Conservation (phyloP, 2,329 filamentous ascomycete genomes). For the Verticillium nubilum region DNA sequence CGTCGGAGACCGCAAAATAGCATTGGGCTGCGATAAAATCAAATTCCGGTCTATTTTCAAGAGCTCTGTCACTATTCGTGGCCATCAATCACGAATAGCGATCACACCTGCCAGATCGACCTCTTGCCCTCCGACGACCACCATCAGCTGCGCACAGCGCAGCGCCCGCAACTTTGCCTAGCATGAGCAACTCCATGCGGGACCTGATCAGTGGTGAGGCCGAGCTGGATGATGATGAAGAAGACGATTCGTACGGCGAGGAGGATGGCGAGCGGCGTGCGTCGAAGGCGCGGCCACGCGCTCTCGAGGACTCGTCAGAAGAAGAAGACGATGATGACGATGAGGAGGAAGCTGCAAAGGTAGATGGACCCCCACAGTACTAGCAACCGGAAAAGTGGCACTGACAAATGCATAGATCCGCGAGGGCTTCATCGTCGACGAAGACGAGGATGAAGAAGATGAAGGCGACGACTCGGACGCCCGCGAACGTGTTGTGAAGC, state of each 20-base stretch:
- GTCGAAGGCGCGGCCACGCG: conserved; percentile 22
- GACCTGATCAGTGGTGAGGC: conserved; percentile 82
- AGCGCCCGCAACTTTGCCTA: conserved; percentile 16
- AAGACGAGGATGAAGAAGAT: conserved; percentile 75
- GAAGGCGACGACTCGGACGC: conserved; percentile 55
- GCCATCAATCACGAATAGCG: neutral
- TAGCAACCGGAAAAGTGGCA: neutral
- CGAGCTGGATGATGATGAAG: conserved; percentile 78
- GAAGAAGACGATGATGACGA: conserved; percentile 92
- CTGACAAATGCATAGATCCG: conserved; percentile 54
- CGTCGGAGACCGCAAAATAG: neutral
- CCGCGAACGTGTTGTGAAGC: conserved; percentile 55
- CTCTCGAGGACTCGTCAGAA: conserved; percentile 81
- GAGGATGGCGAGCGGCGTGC: conserved; percentile 58
- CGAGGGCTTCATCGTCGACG: conserved; percentile 94
- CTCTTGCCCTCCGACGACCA: neutral
- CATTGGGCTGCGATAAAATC: neutral
- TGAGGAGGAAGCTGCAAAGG: conserved; percentile 73
- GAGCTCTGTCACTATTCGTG: neutral
- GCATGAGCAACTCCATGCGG: conserved; percentile 60
- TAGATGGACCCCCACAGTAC: conserved; percentile 32
- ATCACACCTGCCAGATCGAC: neutral
- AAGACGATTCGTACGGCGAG: conserved; percentile 78
- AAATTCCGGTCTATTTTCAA: neutral
- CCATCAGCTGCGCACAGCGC: neutral